Evolutionary conservation across 2,329 filamentous ascomycete genomes (phyloP).

Genomic region (Pseudogymnoascus pannorum): DNA sequence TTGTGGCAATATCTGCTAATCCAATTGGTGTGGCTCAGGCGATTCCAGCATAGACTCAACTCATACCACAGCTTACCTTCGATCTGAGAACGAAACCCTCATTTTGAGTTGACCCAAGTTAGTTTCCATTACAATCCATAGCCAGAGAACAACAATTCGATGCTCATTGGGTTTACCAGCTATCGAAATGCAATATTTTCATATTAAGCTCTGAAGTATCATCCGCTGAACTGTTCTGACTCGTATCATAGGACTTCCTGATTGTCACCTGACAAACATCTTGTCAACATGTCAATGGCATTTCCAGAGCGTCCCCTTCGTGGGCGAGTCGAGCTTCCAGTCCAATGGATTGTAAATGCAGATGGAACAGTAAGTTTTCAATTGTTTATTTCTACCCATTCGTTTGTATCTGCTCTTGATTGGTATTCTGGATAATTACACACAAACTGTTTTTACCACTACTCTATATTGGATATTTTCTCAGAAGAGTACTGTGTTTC

Average conservation of each 20-base stretch:
- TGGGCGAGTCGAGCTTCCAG: neutral
- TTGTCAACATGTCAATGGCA: neutral
- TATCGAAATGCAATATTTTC: neutral
- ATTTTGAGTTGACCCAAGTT: neutral
- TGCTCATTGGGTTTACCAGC: neutral
- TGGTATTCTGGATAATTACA: neutral
- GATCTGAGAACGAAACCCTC: neutral
- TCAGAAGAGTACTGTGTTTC: neutral
- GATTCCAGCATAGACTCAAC: neutral
- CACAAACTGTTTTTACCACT: neutral
- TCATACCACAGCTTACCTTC: neutral
- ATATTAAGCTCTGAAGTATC: neutral
- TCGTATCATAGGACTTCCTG: neutral
- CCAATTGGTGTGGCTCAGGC: neutral
- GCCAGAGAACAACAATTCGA: neutral
- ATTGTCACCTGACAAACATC: neutral
- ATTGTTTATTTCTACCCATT: neutral
- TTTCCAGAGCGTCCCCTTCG: constrained; percentile 6
- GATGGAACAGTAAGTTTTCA: neutral
- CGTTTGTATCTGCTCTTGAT: neutral
- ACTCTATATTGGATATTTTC: neutral
- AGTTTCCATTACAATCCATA: neutral
- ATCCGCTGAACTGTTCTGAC: neutral
- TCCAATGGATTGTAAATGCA: neutral
- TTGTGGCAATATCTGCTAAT: neutral